phyloP scores from a whole-genome alignment of 2,329 filamentous ascomycete genomes.

The Xylaria hypoxylon region DNA sequence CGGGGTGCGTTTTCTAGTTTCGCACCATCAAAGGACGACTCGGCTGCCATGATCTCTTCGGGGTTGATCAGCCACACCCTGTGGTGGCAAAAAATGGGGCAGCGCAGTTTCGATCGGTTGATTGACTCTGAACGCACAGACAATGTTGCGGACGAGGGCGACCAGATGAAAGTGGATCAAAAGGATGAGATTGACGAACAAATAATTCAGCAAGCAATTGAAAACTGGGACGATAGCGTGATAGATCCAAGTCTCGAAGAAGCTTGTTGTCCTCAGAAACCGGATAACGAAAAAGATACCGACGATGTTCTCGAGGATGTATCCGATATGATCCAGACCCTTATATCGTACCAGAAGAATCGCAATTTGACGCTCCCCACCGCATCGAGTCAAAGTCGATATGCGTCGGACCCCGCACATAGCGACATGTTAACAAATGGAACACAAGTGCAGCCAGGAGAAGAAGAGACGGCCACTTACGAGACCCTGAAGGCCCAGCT shows the following conservation, averaged over 20 bases:
- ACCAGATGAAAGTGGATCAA: conserved; percentile 47
- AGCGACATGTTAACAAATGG: conserved; percentile 76
- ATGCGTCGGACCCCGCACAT: conserved; percentile 70
- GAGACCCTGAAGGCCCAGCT: conserved; percentile 81
- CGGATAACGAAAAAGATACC: conserved; percentile 68
- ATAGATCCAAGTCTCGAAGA: conserved; percentile 70
- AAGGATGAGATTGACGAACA: conserved; percentile 62
- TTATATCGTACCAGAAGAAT: conserved; percentile 83
- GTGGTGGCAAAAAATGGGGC: conserved; percentile 81
- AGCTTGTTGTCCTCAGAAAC: conserved; percentile 62
- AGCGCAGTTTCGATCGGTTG: conserved; percentile 72
- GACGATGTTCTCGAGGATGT: conserved; percentile 80
- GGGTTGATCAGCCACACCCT: conserved; percentile 72
- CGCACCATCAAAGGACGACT: conserved; percentile 79
- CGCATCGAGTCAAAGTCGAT: conserved; percentile 67
- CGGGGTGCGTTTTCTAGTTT: conserved; percentile 83
- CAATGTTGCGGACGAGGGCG: conserved; percentile 52
- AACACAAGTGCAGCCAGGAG: conserved; percentile 73
- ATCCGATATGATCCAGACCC: conserved; percentile 79
- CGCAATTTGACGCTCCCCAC: conserved; percentile 76
- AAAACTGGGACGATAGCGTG: conserved; percentile 67
- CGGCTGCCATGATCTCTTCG: conserved; percentile 75
- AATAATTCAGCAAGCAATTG: conserved; percentile 65
- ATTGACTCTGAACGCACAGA: conserved; percentile 63
- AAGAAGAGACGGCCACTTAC: conserved; percentile 72